Evolutionary conservation across 805 yeast species (phyloP).

Genomic region (Kluyveromyces siamensis): DNA sequence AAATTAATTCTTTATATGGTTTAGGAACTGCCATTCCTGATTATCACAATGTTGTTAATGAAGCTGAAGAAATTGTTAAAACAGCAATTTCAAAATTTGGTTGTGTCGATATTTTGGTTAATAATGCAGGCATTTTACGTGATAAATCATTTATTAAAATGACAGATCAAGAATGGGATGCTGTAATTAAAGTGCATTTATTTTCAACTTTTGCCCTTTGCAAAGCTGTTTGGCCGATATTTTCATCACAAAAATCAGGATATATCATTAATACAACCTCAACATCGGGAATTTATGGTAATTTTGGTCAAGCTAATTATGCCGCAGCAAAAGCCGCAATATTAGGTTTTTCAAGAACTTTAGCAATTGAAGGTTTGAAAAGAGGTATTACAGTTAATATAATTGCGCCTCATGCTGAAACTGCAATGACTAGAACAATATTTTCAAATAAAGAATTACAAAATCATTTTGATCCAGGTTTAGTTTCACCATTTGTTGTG

Average conservation of each 20-base stretch:
- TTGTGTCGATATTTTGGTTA: conserved; percentile 72
- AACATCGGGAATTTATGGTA: conserved; percentile 95
- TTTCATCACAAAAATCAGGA: conserved; percentile 70
- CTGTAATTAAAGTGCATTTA: conserved; percentile 73
- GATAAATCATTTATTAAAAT: conserved; percentile 83
- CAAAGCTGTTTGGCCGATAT: conserved; percentile 89
- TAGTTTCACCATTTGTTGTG: conserved; percentile 85
- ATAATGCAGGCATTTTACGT: conserved; percentile 91
- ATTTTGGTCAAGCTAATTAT: conserved; percentile 95
- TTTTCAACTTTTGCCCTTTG: conserved; percentile 73
- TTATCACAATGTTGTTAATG: conserved; percentile 67
- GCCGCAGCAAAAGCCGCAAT: conserved; percentile 89
- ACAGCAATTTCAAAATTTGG: conserved; percentile 74
- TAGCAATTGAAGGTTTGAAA: conserved; percentile 87
- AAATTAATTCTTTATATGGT: conserved; percentile 55
- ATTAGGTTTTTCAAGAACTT: conserved; percentile 72
- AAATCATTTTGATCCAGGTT: conserved; percentile 75
- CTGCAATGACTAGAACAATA: conserved; percentile 90
- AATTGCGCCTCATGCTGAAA: conserved; percentile 96
- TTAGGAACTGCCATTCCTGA: conserved; percentile 75
- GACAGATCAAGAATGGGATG: conserved; percentile 76
- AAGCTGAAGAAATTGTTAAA: conserved; percentile 66
- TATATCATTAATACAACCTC: conserved; percentile 83
- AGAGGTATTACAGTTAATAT: conserved; percentile 66
- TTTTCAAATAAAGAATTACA: conserved; percentile 65